Base-by-base conservation (phyloP, 1,284 basidiomycete genomes). In the Crepidotus sp. region DNA sequence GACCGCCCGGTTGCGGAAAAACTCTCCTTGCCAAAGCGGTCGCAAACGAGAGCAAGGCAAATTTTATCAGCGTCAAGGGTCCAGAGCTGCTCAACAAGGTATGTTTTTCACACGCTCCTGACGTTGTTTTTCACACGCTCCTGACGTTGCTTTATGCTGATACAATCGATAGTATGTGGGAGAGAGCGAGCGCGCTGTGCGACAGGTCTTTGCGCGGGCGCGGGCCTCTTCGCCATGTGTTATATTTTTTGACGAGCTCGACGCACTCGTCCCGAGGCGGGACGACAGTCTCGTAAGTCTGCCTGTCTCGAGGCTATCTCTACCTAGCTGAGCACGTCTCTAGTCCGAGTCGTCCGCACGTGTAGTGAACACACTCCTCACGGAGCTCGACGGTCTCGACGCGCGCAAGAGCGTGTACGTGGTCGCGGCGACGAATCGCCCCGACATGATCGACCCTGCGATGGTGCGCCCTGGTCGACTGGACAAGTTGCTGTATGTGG, bases 381-480 rank as follows among this genome's bases (percentile, higher is more conserved):
- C 95, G 1, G 95, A 98, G 63, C 79, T 98, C 19, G 95, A 98
- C 58, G 95, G 95, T 0, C 80, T 98, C 25, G 91, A 96, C 54
- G 72, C 83, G 0, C 79, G 94, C 48, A 93, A 89, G 59, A 77
- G 80, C 39, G 94, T 98, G 42, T 97, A 95, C 59, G 93, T 98
- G 19, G 93, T 98, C 53, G 95, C 86, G 0, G 95, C 95, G 1
- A 98, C 95, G 4, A 98, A 98, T 65, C 74, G 95, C n/a, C 95
- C 95, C 0, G 95, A 98, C 67, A 97, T 98, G 81, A 93, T 98
- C 52, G 95, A 98, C 60, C 95, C 95, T 0, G 95, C 95, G 3
- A 97, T 98, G 94, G 91, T 93, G 45, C 84, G 94, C 13, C 95
- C 95, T 0, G 95, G 95, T 0, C 79, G 95, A 2, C 75, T 98